Conservation (phyloP, 2,329 filamentous ascomycete species). For the Aureobasidium sp. region DNA sequence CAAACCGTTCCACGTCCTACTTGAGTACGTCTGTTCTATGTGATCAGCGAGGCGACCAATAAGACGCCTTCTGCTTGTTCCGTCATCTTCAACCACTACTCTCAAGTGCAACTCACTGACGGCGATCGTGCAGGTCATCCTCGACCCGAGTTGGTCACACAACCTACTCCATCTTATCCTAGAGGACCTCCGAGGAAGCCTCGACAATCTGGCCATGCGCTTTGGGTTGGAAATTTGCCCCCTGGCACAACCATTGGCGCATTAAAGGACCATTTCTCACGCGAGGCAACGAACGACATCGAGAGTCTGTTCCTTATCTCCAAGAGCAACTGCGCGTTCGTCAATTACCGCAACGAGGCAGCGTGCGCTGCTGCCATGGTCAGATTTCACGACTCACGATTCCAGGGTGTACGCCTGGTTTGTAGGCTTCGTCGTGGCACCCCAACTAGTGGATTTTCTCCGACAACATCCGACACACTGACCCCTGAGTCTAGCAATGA, state of each 20-base stretch:
- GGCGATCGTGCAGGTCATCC: background rate
- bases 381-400: conserved; percentile 83
- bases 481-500: background rate
- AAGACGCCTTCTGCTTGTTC: too few relatives aligned
- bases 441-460: background rate
- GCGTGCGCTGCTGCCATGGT: conserved; percentile 70
- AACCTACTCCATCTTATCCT: conserved; percentile 33
- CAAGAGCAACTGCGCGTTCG: conserved; percentile 95
- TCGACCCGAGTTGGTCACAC: background rate
- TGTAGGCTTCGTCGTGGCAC: conserved; percentile 62
- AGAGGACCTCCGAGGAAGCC: conserved; percentile 61
- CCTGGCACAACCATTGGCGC: conserved; percentile 73
- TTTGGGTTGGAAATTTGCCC: conserved; percentile 94
- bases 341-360: conserved; percentile 80
- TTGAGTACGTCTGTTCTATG: background rate
- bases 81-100: background rate
- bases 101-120: background rate
- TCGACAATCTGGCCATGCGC: conserved; percentile 70
- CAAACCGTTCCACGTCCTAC: background rate
- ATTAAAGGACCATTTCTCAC: conserved; percentile 85
- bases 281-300: conserved; percentile 64
- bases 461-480: background rate
- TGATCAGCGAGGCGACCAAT: too few relatives aligned
- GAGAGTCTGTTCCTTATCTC: conserved; percentile 91
- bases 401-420: conserved; percentile 77